phyloP scores from a whole-genome alignment of 2,329 filamentous ascomycete species.

The Lecanicillium sp. region DNA sequence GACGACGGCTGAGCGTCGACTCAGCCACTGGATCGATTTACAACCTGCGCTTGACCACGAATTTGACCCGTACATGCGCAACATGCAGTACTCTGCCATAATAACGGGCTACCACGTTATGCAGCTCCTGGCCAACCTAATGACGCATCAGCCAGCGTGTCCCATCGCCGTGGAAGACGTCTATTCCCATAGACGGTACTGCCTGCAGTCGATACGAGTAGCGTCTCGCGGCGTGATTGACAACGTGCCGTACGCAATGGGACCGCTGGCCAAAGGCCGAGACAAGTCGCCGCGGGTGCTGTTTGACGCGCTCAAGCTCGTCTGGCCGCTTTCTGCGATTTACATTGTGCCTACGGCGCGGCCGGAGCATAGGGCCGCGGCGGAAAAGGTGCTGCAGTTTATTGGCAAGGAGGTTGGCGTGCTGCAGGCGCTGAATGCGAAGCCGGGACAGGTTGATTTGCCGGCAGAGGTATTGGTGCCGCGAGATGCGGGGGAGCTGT shows the following conservation, averaged over 20 bases:
- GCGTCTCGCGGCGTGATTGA: slow-evolving; percentile 21
- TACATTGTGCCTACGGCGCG: slow-evolving; percentile 20
- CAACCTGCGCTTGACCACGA: slow-evolving; percentile 8
- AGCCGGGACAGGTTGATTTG: neutral
- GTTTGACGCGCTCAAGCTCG: slow-evolving; percentile 27
- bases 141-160: slow-evolving; percentile 21
- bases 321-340: slow-evolving; percentile 28
- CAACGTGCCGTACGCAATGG: slow-evolving; percentile 17
- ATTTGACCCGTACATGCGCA: slow-evolving; percentile 23
- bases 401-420: slow-evolving; percentile 29
- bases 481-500: neutral
- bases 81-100: slow-evolving; percentile 22
- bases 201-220: slow-evolving; percentile 17
- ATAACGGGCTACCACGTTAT: slow-evolving; percentile 27
- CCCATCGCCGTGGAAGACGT: slow-evolving; percentile 17
- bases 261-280: slow-evolving; percentile 14
- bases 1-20: slow-evolving; percentile 16
- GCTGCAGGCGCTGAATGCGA: slow-evolving; percentile 21
- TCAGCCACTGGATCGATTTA: slow-evolving; percentile 11
- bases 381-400: slow-evolving; percentile 18
- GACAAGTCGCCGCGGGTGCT: slow-evolving; percentile 22
- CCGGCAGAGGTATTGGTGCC: slow-evolving; percentile 1
- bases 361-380: slow-evolving; percentile 18
- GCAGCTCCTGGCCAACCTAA: slow-evolving; percentile 24
- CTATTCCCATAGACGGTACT: slow-evolving; percentile 18